Conservation (phyloP, 2,329 filamentous ascomycete species). For the Calonectria naviculata region DNA sequence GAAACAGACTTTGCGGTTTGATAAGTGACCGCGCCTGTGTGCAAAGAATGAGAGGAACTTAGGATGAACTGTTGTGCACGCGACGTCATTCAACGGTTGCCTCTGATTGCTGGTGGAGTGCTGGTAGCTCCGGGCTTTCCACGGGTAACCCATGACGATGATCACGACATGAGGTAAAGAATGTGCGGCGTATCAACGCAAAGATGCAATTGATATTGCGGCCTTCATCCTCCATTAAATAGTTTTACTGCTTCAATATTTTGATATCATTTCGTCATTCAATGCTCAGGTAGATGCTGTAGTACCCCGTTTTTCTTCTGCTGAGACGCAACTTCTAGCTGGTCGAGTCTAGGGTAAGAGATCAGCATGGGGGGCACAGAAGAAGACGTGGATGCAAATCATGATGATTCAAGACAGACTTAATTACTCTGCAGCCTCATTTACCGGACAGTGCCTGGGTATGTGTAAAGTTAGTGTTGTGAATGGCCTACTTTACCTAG, state of each 20-base stretch:
- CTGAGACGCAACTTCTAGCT: background rate
- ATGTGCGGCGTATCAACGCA: background rate
- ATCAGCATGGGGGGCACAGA: no score
- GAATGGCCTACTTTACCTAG: no score
- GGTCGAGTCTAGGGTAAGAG: background rate
- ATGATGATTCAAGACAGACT: no score
- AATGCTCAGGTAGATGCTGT: background rate
- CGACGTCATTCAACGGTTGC: slow-evolving; percentile 43
- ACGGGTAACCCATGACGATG: slow-evolving; percentile 32
- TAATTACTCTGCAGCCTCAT: no score
- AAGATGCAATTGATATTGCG: no score
- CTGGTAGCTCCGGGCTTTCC: slow-evolving; percentile 32
- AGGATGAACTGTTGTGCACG: slow-evolving; percentile 12
- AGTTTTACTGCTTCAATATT: background rate
- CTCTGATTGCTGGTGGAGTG: slow-evolving; percentile 29
- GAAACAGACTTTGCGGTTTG: background rate
- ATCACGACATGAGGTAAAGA: background rate
- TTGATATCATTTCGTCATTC: background rate
- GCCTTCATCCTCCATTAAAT: background rate
- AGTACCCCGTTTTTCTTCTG: background rate
- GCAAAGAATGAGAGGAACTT: slow-evolving; percentile 11
- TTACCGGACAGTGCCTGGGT: no score
- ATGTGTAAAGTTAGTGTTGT: no score
- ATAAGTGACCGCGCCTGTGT: background rate
- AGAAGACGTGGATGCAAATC: no score